Base-by-base conservation (phyloP, 1,284 basidiomycete species). In the Ganoderma lucidum region DNA sequence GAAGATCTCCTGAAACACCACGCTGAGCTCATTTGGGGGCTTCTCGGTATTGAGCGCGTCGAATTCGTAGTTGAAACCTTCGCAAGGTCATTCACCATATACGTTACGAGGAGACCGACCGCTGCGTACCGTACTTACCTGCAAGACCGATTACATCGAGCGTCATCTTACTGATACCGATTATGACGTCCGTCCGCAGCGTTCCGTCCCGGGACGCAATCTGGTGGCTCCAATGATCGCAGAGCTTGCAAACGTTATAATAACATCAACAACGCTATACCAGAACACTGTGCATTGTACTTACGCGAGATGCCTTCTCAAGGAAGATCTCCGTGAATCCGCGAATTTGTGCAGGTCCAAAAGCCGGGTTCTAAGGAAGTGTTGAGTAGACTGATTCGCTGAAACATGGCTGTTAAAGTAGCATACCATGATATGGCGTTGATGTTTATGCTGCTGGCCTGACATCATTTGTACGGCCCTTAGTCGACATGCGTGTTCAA, bases 251-350 rank as follows among this genome's bases (percentile, higher is more conserved):
- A 39, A 6, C 58, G 17, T 9, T 4, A 28, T 9, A 14, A 12
- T 10, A 1, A n/a, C 1, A 51, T 45, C 28, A 58, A 12, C 23
- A 30, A n/a, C 8, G 4, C 23, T 23, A 23, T 23, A 23, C 23
- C 23, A 23, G 23, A 17, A 23, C 1, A 37, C 8, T 42, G 6
- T 8, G 6, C 19, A 60, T 10, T 9, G 14, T 42, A 42, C 53
- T 4, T 51, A 88, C 89, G 72, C 86, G 79, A 0, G 80, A 71
- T 0, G 89, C 78, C 76, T 90, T 89, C 1, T 84, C 80, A 1
- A 88, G 71, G 70, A 91, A 90, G 35, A 89, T 83, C n/a, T 81
- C 80, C 0, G 86, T 89, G 0, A 90, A 76, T 55, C 85, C 85
- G 1, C 88, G 81, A 37, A 90, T 83, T 69, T 89, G 86, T 0